These are phyloP conservation scores for Pythium utonaiense DNA, from an alignment of 352 stramenopile species.

Conservation along the genomic window DNA sequence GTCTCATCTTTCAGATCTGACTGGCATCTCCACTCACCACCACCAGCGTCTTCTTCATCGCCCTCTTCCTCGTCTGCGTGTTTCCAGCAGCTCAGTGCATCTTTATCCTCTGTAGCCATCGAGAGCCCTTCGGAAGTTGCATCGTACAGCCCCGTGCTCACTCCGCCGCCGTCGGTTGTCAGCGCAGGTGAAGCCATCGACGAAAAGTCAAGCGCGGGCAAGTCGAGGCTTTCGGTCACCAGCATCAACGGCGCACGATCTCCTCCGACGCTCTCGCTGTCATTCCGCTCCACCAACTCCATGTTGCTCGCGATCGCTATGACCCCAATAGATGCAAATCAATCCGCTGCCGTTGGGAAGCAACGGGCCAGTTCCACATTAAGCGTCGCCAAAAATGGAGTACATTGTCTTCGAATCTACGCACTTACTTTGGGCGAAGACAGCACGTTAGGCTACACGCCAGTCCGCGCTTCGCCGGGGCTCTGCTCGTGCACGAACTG, in stretches of 20 bases:
- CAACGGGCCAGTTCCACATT: too few species aligned
- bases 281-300: not conserved
- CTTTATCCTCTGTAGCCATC: conserved; percentile 7
- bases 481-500: conserved; percentile 26
- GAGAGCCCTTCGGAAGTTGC: not conserved
- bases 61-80: not conserved
- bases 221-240: conserved; percentile 8
- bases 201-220: conserved; percentile 9
- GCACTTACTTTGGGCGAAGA: too few species aligned
- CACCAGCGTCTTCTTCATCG: not conserved
- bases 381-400: too few species aligned
- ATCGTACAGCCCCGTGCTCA: not conserved
- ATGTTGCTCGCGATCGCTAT: not conserved
- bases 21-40: not conserved
- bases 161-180: not conserved
- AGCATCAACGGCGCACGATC: not conserved
- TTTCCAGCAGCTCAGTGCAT: not conserved
- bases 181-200: conserved; percentile 11
- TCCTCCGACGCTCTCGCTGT: not conserved
- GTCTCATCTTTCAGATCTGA: not conserved
- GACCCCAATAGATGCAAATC: not conserved
- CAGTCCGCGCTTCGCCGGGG: not conserved
- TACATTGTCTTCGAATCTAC: too few species aligned
- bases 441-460: not conserved
- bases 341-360: too few species aligned